Base-by-base conservation (phyloP, 2,329 filamentous ascomycete species). In the Delphinella strobiligena region DNA sequence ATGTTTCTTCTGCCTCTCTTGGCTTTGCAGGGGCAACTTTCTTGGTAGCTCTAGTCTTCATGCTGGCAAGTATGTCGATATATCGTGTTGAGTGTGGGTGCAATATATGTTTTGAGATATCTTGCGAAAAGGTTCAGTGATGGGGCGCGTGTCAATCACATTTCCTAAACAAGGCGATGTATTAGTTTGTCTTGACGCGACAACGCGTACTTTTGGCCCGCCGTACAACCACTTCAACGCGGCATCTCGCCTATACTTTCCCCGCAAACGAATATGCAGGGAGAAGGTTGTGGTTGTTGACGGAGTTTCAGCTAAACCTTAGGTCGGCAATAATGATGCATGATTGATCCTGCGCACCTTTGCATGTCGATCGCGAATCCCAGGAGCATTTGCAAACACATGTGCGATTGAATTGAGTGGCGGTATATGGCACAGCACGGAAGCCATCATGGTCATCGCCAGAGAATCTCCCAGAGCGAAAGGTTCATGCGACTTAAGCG, bases 381-480 rank as follows among this genome's bases (percentile, higher is more conserved):
- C n/a, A n/a, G n/a, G n/a, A n/a, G n/a, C n/a, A n/a, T n/a, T n/a
- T n/a, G n/a, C n/a, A n/a, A n/a, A n/a, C n/a, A n/a, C n/a, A n/a
- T n/a, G n/a, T n/a, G n/a, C n/a, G n/a, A n/a, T n/a, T n/a, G n/a
- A n/a, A n/a, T n/a, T n/a, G n/a, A n/a, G n/a, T n/a, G n/a, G n/a
- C n/a, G n/a, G n/a, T n/a, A n/a, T n/a, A n/a, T n/a, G n/a, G n/a
- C n/a, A n/a, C n/a, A n/a, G n/a, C n/a, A 22, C 8, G 37, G 14
- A 18, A 29, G 14, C 14, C 10, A 32, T 37, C 27, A 55, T 54
- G 53, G 65, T 68, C 54, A 64, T 67, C 41, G 59, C 67, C 42
- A 60, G 65, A 49, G 64, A 68, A 52, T 68, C 66, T 43, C 64
- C 66, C 12, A 64, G 61, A 44, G 56, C 59, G 30, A 60, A 58